Base-by-base conservation (phyloP, 2,329 filamentous ascomycete genomes). In the Ploettnerulaceae sp. region DNA sequence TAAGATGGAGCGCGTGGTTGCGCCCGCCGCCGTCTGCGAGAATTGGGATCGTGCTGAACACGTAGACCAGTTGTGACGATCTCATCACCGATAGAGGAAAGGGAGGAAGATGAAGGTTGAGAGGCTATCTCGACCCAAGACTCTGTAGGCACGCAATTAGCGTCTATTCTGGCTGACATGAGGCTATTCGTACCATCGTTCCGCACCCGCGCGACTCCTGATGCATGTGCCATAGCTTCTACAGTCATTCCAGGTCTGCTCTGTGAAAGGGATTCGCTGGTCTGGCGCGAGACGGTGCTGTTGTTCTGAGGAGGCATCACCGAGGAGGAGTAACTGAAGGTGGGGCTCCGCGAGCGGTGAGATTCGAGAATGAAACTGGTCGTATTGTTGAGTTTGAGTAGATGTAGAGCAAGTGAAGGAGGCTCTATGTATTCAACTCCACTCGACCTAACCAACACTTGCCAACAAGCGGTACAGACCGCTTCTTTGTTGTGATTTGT, bases 111-210 rank as follows among this genome's bases (percentile, higher is more conserved):
- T 0, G 91, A 96, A 6, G 91, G 89, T 59, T 93, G 88, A 3
- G 91, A 96, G 36, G 86, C 81, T 51, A 98, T 82, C 66, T 98
- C 91, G 58, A 97, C 81, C 93, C 93, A 98, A 7, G 93, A 96
- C 71, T 97, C 93, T 90, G 51, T 51, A 58, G 65, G 31, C 65
- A 57, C 47, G 51, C 12, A 49, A 51, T 36, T 34, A 18, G 39
- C 26, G 25, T 17, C 9, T 17, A 12, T 7, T 11, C n/a, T 11
- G 35, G 22, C 33, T 28, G 28, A 15, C 14, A 37, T 17, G 26
- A 29, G 7, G 31, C 1, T n/a, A 28, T 14, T 18, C 44, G 29
- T 56, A 61, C 59, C 60, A 53, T 62, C 58, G 41, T 57, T 59
- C 22, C 60, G 57, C 45, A 58, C 36, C 22, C 57, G 53, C 28